Evolutionary conservation across 805 yeast genomes (phyloP).

Genomic region (Metschnikowia gruessii): DNA sequence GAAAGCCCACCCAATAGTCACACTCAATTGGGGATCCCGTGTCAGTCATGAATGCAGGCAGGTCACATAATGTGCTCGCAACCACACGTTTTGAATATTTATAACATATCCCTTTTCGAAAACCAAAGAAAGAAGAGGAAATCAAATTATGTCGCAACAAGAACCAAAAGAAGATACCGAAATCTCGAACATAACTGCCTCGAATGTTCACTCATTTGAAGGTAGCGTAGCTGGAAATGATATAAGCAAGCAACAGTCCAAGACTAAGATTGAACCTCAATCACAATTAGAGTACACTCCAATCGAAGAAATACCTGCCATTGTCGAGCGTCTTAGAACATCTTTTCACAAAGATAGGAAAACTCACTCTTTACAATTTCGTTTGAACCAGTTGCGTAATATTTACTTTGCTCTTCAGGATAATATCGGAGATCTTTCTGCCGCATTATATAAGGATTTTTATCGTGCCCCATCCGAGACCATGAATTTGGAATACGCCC

Average conservation of each 20-base stretch:
- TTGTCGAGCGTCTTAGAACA: conserved; percentile 41
- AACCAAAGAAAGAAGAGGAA: no score
- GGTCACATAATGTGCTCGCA: no score
- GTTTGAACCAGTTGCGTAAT: conserved; percentile 64
- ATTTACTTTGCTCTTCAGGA: conserved; percentile 63
- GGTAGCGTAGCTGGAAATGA: neutral
- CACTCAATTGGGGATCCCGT: no score
- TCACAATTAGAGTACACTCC: conserved; percentile 42
- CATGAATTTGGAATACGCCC: conserved; percentile 52
- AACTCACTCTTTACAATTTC: conserved; percentile 49
- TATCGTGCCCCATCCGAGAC: conserved; percentile 65
- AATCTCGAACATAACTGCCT: neutral
- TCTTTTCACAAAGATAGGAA: conserved; percentile 46
- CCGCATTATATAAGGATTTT: conserved; percentile 65
- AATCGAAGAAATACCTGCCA: conserved; percentile 44
- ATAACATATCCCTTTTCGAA: no score
- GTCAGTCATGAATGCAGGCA: no score
- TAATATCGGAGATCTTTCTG: conserved; percentile 49
- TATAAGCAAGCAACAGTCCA: neutral
- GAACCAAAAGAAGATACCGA: neutral
- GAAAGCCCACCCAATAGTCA: no score
- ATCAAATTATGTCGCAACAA: neutral
- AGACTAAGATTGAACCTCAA: neutral
- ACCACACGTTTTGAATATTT: no score
- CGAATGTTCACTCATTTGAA: neutral